Percentiles rank a stretch among this genome's conserved stretches.
Evolutionary conservation across 2,329 filamentous ascomycete species (phyloP).

Genomic region (Alternaria alternata): DNA sequence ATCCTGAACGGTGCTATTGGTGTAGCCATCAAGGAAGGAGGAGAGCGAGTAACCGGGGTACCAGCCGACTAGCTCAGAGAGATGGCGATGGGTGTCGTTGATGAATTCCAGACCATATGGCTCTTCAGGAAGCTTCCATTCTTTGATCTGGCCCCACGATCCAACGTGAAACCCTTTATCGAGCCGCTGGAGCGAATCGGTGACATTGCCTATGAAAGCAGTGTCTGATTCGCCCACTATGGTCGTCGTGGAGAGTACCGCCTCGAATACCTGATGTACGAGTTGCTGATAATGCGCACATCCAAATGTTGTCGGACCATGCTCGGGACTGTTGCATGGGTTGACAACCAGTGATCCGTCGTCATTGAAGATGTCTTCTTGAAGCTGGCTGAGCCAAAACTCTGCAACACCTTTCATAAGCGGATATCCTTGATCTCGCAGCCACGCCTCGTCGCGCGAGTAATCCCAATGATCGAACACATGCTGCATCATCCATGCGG

Average conservation of each 20-base stretch:
- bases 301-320: constrained; percentile 60
- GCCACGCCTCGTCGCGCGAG: constrained; percentile 58
- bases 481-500: constrained; percentile 69
- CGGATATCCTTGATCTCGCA: constrained; percentile 58
- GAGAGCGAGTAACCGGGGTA: constrained; percentile 63
- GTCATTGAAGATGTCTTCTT: constrained; percentile 59
- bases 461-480: constrained; percentile 67
- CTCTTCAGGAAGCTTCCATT: constrained; percentile 58
- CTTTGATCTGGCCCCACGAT: constrained; percentile 56
- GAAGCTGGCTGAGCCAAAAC: constrained; percentile 66
- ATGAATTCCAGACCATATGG: constrained; percentile 51
- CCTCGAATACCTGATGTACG: constrained; percentile 53
- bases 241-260: constrained; percentile 30
- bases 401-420: constrained; percentile 62
- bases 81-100: constrained; percentile 61
- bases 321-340: constrained; percentile 67
- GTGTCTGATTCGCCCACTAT: constrained; percentile 37
- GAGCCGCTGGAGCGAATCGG: constrained; percentile 54
- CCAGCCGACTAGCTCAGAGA: constrained; percentile 66
- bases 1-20: constrained; percentile 54
- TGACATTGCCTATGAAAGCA: constrained; percentile 50
- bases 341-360: constrained; percentile 65
- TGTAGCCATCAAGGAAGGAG: constrained; percentile 52
- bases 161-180: constrained; percentile 62
- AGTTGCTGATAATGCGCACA: constrained; percentile 65